phyloP scores from a whole-genome alignment of 164 flowering plant species.

The Pachysandra terminalis region DNA sequence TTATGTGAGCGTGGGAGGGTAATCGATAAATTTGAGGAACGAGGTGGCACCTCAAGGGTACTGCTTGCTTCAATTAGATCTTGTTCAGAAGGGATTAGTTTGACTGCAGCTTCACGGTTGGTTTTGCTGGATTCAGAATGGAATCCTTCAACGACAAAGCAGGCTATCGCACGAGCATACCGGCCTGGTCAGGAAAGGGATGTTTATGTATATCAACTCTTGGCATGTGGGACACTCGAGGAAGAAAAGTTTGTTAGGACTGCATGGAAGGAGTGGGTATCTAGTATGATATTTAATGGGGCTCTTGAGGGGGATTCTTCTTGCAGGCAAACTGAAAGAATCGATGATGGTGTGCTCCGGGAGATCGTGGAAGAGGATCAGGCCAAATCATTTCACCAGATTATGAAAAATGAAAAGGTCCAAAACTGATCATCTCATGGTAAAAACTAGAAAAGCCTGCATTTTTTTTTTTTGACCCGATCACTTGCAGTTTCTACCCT shows the following conservation, averaged over 20 bases:
- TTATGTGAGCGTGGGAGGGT: conserved; percentile 67
- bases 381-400: conserved; percentile 53
- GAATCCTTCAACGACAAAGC: conserved; percentile 98
- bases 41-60: conserved; percentile 51
- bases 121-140: conserved; percentile 88
- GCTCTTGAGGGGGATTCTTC: conserved; percentile 69
- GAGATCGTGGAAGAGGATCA: conserved; percentile 79
- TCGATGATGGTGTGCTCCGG: conserved; percentile 78
- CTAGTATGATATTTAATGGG: conserved; percentile 82
- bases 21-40: conserved; percentile 82
- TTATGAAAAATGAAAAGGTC: conserved; percentile 81
- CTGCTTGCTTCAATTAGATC: conserved; percentile 83
- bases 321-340: conserved; percentile 62
- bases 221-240: conserved; percentile 69
- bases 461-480: not conserved
- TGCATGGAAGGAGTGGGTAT: conserved; percentile 86
- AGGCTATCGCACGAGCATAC: conserved; percentile 91
- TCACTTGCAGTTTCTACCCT: not conserved
- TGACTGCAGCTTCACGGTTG: conserved; percentile 95
- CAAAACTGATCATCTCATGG: conserved; percentile 22
- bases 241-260: conserved; percentile 77
- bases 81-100: conserved; percentile 87
- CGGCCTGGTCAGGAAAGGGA: conserved; percentile 87
- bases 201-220: conserved; percentile 83
- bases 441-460: conserved; percentile 1